phyloP scores from a whole-genome alignment of 73 alveolate genomes.

The Tetrahymena borealis region DNA sequence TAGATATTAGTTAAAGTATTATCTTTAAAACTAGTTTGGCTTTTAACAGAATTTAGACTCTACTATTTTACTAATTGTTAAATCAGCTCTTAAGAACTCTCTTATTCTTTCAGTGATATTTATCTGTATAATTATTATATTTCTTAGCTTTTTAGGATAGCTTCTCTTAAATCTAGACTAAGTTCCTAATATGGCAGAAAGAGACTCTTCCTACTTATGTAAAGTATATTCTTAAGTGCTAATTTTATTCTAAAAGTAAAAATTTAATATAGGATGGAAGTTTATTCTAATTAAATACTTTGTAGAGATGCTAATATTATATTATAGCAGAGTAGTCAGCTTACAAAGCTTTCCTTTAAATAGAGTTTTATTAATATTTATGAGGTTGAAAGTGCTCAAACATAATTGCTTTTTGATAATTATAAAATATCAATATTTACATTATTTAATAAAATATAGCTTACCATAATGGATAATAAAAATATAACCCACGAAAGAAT shows the following conservation, averaged over 20 bases:
- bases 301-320: not conserved
- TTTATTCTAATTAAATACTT: not conserved
- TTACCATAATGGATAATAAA: too few relatives aligned
- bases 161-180: not conserved
- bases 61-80: not conserved
- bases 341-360: too few relatives aligned
- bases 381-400: too few relatives aligned
- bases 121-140: not conserved
- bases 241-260: not conserved
- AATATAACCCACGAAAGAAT: too few relatives aligned
- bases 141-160: not conserved
- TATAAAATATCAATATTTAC: too few relatives aligned
- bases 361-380: too few relatives aligned
- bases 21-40: not conserved
- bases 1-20: not conserved
- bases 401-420: too few relatives aligned
- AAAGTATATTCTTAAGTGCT: not conserved
- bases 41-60: not conserved
- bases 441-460: too few relatives aligned
- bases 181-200: not conserved
- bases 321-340: not conserved
- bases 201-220: not conserved
- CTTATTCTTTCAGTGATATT: not conserved
- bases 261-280: not conserved
- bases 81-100: not conserved